Evolutionary conservation across 2,329 filamentous ascomycete genomes (phyloP).

Genomic region (Aspergillus sojae): DNA sequence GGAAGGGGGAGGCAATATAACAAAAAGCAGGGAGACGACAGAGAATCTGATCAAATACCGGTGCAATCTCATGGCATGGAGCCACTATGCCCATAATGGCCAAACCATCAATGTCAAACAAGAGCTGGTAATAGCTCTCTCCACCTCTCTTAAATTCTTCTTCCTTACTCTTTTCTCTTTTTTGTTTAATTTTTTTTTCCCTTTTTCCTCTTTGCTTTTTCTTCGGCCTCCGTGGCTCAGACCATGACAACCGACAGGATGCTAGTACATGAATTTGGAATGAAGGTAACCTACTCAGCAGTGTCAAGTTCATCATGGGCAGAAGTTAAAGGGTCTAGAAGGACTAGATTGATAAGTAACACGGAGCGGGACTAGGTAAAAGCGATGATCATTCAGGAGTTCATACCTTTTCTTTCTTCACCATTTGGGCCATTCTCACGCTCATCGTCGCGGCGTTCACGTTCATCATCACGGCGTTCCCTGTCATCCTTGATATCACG

Average conservation of each 20-base stretch:
- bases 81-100: not conserved
- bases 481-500: slow-evolving; percentile 49
- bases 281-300: slow-evolving; percentile 65
- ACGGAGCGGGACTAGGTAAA: not conserved
- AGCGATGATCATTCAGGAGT: not conserved
- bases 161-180: not conserved
- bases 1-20: not conserved
- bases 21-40: slow-evolving; percentile 1
- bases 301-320: slow-evolving; percentile 95
- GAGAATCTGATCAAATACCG: slow-evolving; percentile 8
- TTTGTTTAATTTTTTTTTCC: not conserved
- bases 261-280: slow-evolving; percentile 13
- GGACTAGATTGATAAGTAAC: slow-evolving; percentile 37
- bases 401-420: slow-evolving; percentile 84
- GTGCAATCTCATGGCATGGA: not conserved
- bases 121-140: not conserved
- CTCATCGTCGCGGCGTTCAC: slow-evolving; percentile 70
- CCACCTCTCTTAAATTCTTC: not conserved
- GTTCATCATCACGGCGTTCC: slow-evolving; percentile 60
- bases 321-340: slow-evolving; percentile 76
- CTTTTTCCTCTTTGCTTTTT: not conserved
- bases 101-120: not conserved
- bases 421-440: slow-evolving; percentile 79
- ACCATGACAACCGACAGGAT: not conserved
- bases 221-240: not conserved